Conservation (phyloP, 2,329 filamentous ascomycete species). For the Apiospora phragmitis region DNA sequence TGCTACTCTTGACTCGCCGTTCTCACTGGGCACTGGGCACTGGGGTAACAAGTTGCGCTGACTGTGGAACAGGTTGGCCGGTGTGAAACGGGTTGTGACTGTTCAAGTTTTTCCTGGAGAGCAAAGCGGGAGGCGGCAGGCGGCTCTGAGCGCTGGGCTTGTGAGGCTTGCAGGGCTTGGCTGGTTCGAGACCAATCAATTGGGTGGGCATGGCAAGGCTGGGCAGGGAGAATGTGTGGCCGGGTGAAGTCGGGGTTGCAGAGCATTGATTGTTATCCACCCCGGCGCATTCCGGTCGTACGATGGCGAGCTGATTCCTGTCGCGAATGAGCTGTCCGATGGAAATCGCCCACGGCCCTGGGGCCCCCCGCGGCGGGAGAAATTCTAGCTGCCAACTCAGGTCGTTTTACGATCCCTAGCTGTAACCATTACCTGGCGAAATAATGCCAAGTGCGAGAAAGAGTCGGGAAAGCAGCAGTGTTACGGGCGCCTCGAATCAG, state of each 20-base stretch:
- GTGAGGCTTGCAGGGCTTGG: background rate
- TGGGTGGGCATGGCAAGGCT: background rate
- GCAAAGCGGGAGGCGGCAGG: background rate
- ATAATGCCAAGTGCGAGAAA: slow-evolving; percentile 4
- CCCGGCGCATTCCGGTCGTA: slow-evolving; percentile 6
- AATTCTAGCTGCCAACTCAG: background rate
- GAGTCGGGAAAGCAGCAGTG: background rate
- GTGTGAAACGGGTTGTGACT: background rate
- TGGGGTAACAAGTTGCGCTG: background rate
- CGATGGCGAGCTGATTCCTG: slow-evolving; percentile 5
- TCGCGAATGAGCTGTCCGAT: background rate
- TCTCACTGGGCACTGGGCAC: background rate
- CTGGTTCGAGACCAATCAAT: background rate
- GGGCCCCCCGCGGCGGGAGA: background rate
- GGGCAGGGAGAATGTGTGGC: background rate
- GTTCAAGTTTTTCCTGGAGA: background rate
- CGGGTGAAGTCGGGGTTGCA: background rate
- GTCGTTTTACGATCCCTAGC: background rate
- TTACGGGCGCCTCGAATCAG: background rate
- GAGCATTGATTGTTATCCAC: background rate
- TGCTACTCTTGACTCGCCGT: background rate
- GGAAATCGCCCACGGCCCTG: background rate
- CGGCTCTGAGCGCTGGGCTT: slow-evolving; percentile 2
- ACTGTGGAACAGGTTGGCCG: background rate
- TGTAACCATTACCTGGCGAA: background rate